Evolutionary conservation across 441 rosid species (phyloP).

Genomic region (Melastoma candidum): DNA sequence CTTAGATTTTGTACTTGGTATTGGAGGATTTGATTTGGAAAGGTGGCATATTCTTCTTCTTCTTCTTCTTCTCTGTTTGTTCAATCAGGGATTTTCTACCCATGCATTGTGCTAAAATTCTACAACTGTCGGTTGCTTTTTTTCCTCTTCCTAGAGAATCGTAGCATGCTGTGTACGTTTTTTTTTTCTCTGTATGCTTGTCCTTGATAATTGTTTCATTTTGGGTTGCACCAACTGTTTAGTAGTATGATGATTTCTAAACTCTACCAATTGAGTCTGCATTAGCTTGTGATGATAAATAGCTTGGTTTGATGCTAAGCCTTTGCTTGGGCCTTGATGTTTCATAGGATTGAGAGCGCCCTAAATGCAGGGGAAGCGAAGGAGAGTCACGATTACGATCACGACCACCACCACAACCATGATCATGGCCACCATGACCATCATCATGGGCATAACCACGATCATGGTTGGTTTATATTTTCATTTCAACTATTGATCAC

Average conservation of each 20-base stretch:
- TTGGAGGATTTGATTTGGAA: conserved; percentile 97
- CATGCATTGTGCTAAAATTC: too few relatives aligned
- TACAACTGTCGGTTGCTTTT: conserved; percentile 7
- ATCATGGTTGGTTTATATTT: conserved; percentile 34
- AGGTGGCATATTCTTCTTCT: conserved; percentile 35
- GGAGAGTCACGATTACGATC: conserved; percentile 36
- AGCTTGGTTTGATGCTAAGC: conserved; percentile 6
- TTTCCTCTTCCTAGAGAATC: background rate
- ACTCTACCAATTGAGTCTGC: too few relatives aligned
- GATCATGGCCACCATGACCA: conserved; percentile 29
- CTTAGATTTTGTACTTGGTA: conserved; percentile 94
- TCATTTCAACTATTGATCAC: too few relatives aligned
- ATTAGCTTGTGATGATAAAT: conserved; percentile 1
- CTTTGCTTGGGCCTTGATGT: conserved; percentile 5
- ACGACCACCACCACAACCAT: conserved; percentile 25
- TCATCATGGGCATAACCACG: conserved; percentile 46
- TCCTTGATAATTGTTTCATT: background rate
- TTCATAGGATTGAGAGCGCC: conserved; percentile 73
- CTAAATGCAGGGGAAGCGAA: conserved; percentile 44
- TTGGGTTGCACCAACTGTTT: background rate
- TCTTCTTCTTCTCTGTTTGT: too few relatives aligned
- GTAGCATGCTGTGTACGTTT: background rate
- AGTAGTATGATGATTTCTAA: background rate
- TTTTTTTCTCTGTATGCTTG: background rate
- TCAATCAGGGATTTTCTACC: too few relatives aligned